Evolutionary conservation across 192 early-diverging fungal genomes (phyloP), one percentile per base, ranked within the genome.

Genomic region (Kappamyces sp.): DNA sequence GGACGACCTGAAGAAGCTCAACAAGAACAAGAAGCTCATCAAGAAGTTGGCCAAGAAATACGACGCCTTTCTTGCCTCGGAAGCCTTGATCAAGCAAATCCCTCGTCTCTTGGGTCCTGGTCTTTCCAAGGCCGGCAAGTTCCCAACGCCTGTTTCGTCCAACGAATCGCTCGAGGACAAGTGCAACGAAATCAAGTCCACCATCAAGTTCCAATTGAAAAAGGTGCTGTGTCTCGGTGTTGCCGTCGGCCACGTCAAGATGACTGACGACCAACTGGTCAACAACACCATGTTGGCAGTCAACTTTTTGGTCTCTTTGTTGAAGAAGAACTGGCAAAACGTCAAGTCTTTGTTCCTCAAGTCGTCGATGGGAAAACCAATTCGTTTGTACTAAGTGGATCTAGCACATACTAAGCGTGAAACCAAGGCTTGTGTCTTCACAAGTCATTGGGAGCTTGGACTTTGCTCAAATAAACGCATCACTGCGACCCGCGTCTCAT

Each of bases 301-400:
- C 78, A 97, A 97, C 89, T 97, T 97, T 81, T 78, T 97, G 69
- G 92, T 97, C 37, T 94, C 92, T 46, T 77, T 97, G 60, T 79
- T 97, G 65, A 97, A 97, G 90, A 97, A 94, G 85, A 86, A 92
- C 87, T 97, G 94, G 94, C 94, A 97, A 76, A 97, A 97, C 88
- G 87, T 97, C 77, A 91, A 87, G 81, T 93, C 92, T 63, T 80
- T 97, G 63, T 94, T 86, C 88, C 84, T 97, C 84, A 96, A 94
- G 89, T 88, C 84, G 65, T 87, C 88, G 66, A 96, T 96, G 93
- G 91, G 91, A 80, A 91, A 90, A 79, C 89, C 90, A 60, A 70
- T 86, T 66, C 90, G 88, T 65, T 77, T 92, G 57, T 90, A 87
- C 85, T 92, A 86, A 85, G 60, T 12, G n/a, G 15, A 53, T 5